Conservation (phyloP, 257 asterid genomes). For the Solanum bulbocastanum region DNA sequence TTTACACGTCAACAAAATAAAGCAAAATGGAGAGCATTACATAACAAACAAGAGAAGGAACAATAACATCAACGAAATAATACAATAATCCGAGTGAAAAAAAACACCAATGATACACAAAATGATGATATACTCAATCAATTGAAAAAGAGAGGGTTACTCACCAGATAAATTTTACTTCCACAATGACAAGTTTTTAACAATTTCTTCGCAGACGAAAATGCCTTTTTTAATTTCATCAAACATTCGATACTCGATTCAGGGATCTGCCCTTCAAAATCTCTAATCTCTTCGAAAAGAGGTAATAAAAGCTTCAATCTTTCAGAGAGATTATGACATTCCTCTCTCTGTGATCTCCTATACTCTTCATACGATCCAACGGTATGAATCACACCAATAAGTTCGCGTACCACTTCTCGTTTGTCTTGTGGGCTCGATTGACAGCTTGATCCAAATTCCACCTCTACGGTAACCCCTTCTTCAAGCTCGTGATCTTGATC, state of each 20-base stretch:
- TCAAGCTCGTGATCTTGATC: background rate
- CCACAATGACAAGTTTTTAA: slow-evolving; percentile 59
- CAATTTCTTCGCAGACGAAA: slow-evolving; percentile 56
- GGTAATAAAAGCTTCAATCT: slow-evolving; percentile 48
- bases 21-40: background rate
- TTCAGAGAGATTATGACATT: slow-evolving; percentile 38
- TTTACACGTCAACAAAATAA: background rate
- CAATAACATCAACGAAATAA: background rate
- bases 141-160: background rate
- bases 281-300: slow-evolving; percentile 45
- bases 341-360: slow-evolving; percentile 60
- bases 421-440: slow-evolving; percentile 17
- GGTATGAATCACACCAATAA: slow-evolving; percentile 34
- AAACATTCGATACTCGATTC: slow-evolving; percentile 32
- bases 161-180: slow-evolving; percentile 76
- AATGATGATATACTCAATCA: background rate
- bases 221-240: slow-evolving; percentile 42
- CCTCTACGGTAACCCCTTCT: slow-evolving; percentile 17
- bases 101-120: background rate
- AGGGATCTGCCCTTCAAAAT: slow-evolving; percentile 18
- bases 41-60: background rate
- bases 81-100: background rate
- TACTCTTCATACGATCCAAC: slow-evolving; percentile 45
- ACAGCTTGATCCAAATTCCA: slow-evolving; percentile 7
- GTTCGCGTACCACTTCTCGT: slow-evolving; percentile 31